Conservation (phyloP, 2,329 filamentous ascomycete genomes). For the Juglanconis sp. region DNA sequence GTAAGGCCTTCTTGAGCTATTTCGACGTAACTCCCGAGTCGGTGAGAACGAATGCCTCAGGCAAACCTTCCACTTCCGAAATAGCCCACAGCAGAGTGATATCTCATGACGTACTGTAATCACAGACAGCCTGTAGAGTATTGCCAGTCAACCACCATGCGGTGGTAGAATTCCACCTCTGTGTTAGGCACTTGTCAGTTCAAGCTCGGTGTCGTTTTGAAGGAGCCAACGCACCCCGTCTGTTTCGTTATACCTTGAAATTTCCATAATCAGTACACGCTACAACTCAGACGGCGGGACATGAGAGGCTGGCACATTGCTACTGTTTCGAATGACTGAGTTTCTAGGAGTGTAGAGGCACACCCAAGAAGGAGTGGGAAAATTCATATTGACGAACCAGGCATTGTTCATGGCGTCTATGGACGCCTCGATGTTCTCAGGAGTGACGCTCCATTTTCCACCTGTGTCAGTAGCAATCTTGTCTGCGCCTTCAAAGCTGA, state of each 20-base stretch:
- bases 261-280: background rate
- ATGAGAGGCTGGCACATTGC: background rate
- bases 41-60: background rate
- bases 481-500: background rate
- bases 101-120: conserved; percentile 28
- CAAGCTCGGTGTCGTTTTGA: background rate
- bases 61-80: background rate
- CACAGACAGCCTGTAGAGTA: conserved; percentile 32
- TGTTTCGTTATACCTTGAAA: conserved; percentile 24
- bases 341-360: background rate
- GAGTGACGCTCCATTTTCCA: conserved; percentile 3
- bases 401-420: conserved; percentile 33
- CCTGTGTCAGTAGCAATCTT: background rate
- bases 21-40: background rate
- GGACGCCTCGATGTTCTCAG: conserved; percentile 16
- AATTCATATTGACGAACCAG: conserved; percentile 20
- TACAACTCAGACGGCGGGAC: background rate
- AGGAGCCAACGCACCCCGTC: conserved; percentile 21
- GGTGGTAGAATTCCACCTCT: conserved; percentile 28
- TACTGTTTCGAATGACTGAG: background rate
- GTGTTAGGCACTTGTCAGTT: background rate
- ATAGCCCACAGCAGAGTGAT: background rate
- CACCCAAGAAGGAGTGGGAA: background rate
- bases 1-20: background rate
- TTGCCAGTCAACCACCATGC: conserved; percentile 39